Evolutionary conservation across 2,329 filamentous ascomycete genomes (phyloP), one percentile per base, ranked within the genome.

Genomic region (Penicillium polonicum): DNA sequence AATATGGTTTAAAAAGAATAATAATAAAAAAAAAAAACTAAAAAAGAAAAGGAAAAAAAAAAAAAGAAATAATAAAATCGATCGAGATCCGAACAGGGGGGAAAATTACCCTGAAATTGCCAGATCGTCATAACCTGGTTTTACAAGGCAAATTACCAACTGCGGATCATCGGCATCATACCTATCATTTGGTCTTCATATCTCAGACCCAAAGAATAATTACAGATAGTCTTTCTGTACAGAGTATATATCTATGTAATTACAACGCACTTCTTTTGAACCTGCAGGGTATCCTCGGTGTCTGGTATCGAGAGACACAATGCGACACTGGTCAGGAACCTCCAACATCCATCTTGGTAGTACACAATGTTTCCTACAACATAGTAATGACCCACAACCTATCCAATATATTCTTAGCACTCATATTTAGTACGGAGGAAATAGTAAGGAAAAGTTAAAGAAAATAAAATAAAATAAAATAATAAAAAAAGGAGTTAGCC

Each of bases 111-210:
- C 23, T 17, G 46, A 59, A 55, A 58, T 57, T 52, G 49, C 48
- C 15, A 61, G 60, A 61, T 61, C 60, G 60, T 61, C 57, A 61
- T 57, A 42, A 52, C 62, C 44, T 43, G 29, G 57, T 63, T 64
- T 59, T 62, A 25, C 33, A 53, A 58, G 60, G 56, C 59, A 65
- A 61, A 60, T 65, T 65, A 65, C 63, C 62, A 59, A 65, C 63
- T 64, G 61, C 60, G 63, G 63, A 64, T 65, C 63, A 57, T 60
- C 57, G 58, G 57, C 42, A 55, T 62, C 52, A 58, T 60, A 63
- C 60, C 55, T 62, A 58, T 62, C 59, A 23, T 5, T 23, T 23
- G 23, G 23, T 23, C 23, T 23, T 23, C 4, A 43, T 43, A 27
- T 43, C 23, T 43, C 15, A 17, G 23, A 43, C 23, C 13, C 10